These are phyloP conservation scores for Pelargonium hybrid DNA, from an alignment of 441 rosid species.

Conservation along the genomic window DNA sequence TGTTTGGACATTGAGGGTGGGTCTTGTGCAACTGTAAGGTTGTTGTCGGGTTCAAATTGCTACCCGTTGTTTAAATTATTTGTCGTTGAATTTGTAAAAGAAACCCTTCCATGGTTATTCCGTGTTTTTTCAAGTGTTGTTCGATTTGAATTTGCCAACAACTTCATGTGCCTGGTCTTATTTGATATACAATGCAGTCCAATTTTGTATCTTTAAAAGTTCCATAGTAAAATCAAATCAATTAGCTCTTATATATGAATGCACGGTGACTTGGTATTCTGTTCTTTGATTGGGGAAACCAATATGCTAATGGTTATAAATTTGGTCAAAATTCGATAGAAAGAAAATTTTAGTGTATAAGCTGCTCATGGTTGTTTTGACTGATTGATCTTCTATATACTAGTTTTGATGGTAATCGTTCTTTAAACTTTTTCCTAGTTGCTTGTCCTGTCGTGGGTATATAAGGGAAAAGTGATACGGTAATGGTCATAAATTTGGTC, in stretches of 20 bases:
- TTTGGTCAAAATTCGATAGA: background rate
- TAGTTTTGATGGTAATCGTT: background rate
- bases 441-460: background rate
- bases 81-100: too few species aligned
- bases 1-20: too few species aligned
- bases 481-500: background rate
- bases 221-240: background rate
- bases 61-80: too few species aligned
- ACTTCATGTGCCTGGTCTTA: background rate
- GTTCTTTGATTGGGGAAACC: background rate
- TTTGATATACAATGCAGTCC: background rate
- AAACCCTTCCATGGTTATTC: background rate
- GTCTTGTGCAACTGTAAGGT: too few species aligned
- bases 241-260: background rate
- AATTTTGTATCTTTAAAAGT: background rate
- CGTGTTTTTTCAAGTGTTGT: background rate
- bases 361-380: background rate
- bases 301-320: background rate
- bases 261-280: background rate
- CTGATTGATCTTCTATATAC: too few species aligned
- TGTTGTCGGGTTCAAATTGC: too few species aligned
- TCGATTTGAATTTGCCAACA: background rate
- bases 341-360: background rate
- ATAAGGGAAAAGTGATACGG: background rate
- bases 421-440: background rate